A percentile compares a stretch with the other conserved stretches of the same genome.
Conservation (phyloP, 805 yeast species). For the Yarrowia porcina region DNA sequence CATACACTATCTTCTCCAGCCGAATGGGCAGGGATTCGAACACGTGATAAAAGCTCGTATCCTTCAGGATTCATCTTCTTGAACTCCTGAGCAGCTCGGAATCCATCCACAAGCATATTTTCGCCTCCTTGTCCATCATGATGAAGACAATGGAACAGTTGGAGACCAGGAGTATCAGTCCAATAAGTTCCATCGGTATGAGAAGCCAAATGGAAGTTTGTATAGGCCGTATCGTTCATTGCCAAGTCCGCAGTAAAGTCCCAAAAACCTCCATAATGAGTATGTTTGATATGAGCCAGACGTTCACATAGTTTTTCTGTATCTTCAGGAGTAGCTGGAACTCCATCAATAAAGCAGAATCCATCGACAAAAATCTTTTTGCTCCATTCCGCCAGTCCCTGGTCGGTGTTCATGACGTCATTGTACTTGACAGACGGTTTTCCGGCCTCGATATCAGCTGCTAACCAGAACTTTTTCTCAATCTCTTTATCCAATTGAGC, state of each 20-base stretch:
- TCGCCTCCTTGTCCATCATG: slow-evolving; percentile 66
- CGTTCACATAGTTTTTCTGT: slow-evolving; percentile 57
- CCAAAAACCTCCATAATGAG: slow-evolving; percentile 82
- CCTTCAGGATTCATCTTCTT: slow-evolving; percentile 48
- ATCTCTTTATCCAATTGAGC: slow-evolving; percentile 31
- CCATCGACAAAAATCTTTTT: slow-evolving; percentile 54
- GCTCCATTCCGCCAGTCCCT: slow-evolving; percentile 55
- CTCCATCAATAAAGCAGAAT: slow-evolving; percentile 57
- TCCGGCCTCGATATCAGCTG: slow-evolving; percentile 40
- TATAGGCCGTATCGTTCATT: slow-evolving; percentile 68
- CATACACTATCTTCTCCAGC: slow-evolving; percentile 66
- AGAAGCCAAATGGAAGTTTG: slow-evolving; percentile 58
- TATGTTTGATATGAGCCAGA: slow-evolving; percentile 58
- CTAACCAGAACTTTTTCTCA: slow-evolving; percentile 46
- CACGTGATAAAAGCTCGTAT: slow-evolving; percentile 48
- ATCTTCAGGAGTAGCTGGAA: slow-evolving; percentile 55
- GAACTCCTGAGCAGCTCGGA: slow-evolving; percentile 54
- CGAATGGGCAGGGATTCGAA: slow-evolving; percentile 66
- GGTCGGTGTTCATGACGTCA: slow-evolving; percentile 45
- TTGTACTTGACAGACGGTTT: slow-evolving; percentile 51
- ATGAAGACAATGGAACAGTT: slow-evolving; percentile 59
- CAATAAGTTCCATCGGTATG: slow-evolving; percentile 78
- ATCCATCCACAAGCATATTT: slow-evolving; percentile 65
- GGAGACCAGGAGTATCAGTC: slow-evolving; percentile 70
- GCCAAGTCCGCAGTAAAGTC: slow-evolving; percentile 68